These are phyloP conservation scores for Chamaecrista fasciculata DNA, from an alignment of 306 rosid species.

Conservation along the genomic window DNA sequence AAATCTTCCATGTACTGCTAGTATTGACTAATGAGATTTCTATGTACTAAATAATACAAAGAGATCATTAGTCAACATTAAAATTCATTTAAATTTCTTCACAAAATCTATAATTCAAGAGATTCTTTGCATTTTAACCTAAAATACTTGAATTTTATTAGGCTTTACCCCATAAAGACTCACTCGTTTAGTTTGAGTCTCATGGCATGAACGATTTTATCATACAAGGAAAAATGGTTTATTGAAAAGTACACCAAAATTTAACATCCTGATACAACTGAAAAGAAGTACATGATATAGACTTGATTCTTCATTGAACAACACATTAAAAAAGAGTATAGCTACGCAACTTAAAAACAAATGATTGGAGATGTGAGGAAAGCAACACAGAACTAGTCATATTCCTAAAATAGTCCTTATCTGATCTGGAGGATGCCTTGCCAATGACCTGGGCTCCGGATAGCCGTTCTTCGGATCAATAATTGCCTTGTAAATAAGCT, in stretches of 20 bases:
- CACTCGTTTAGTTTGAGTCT: too few species aligned
- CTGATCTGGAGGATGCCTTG: slow-evolving; percentile 98
- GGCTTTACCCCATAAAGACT: too few species aligned
- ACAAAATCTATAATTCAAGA: too few species aligned
- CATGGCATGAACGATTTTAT: too few species aligned
- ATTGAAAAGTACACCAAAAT: background rate
- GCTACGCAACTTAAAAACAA: slow-evolving; percentile 23
- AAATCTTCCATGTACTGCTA: too few species aligned
- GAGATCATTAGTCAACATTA: too few species aligned
- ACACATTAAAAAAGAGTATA: slow-evolving; percentile 24
- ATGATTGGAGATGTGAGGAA: background rate
- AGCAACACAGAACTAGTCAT: slow-evolving; percentile 38
- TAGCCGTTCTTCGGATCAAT: slow-evolving; percentile 87
- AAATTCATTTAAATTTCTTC: too few species aligned
- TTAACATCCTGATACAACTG: slow-evolving; percentile 14
- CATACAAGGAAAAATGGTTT: too few species aligned
- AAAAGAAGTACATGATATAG: slow-evolving; percentile 4
- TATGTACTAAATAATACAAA: too few species aligned
- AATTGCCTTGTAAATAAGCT: slow-evolving; percentile 70
- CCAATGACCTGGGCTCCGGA: slow-evolving; percentile 82
- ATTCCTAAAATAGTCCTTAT: slow-evolving; percentile 95
- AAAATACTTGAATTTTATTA: too few species aligned
- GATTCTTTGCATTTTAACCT: too few species aligned
- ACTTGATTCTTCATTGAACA: slow-evolving; percentile 12
- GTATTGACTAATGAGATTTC: too few species aligned